Percentiles rank a stretch among this genome's conserved stretches.
These are phyloP conservation scores for Aquanectria penicillioides DNA, from an alignment of 2,329 filamentous ascomycete genomes.

Conservation along the genomic window DNA sequence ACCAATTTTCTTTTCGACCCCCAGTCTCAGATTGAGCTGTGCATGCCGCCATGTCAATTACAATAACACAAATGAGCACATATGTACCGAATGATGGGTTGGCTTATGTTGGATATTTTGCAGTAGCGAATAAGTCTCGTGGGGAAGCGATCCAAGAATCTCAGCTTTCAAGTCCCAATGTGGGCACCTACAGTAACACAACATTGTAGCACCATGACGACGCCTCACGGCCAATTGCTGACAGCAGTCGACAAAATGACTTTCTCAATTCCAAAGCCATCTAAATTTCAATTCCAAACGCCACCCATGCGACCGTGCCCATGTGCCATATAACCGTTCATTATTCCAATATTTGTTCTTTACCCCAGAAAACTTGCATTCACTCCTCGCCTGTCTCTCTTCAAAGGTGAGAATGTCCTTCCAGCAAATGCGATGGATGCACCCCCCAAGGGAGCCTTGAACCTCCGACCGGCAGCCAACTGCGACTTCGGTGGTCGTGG, in stretches of 20 bases:
- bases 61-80: too few relatives aligned
- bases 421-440: conserved; percentile 60
- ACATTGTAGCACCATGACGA: too few relatives aligned
- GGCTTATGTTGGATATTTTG: too few relatives aligned
- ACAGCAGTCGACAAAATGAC: too few relatives aligned
- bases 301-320: conserved; percentile 29
- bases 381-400: conserved; percentile 72
- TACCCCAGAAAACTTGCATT: conserved; percentile 68
- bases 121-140: too few relatives aligned
- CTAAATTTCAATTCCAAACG: conserved; percentile 25
- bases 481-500: conserved; percentile 47
- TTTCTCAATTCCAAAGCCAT: not conserved
- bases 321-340: not conserved
- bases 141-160: too few relatives aligned
- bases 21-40: too few relatives aligned
- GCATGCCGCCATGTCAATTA: too few relatives aligned
- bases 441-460: conserved; percentile 52
- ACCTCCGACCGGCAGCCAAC: conserved; percentile 39
- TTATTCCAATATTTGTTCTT: not conserved
- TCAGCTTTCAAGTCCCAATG: too few relatives aligned
- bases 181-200: too few relatives aligned
- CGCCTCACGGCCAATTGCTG: too few relatives aligned
- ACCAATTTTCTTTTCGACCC: not conserved
- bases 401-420: conserved; percentile 75
- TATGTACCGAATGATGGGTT: too few relatives aligned